A percentile compares a stretch with the other conserved stretches of the same genome.
These are phyloP conservation scores for Huiozyma sinensis DNA, from an alignment of 805 yeast species.

Conservation along the genomic window DNA sequence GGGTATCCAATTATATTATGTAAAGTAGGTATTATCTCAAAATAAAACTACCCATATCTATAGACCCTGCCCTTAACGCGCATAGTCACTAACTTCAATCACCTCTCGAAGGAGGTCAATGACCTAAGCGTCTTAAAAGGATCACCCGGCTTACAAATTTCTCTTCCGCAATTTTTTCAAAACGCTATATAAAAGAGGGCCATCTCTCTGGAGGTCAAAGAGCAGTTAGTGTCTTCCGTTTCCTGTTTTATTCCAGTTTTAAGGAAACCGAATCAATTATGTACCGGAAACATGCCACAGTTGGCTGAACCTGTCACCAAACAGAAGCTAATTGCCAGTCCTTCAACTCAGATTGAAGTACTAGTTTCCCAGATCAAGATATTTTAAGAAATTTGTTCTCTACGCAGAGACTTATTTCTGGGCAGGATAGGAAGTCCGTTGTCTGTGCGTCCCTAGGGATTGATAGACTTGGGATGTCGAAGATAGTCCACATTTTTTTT, in stretches of 20 bases:
- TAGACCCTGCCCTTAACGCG: too few species aligned
- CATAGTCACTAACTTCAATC: too few species aligned
- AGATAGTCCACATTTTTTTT: conserved; percentile 27
- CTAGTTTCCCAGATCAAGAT: conserved; percentile 29
- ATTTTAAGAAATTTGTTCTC: background rate
- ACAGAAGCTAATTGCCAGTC: conserved; percentile 32
- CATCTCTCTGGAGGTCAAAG: too few species aligned
- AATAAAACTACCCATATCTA: too few species aligned
- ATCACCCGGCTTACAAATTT: too few species aligned
- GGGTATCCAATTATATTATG: too few species aligned
- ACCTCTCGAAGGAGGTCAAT: too few species aligned
- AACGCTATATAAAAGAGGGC: too few species aligned
- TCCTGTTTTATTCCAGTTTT: conserved; percentile 5
- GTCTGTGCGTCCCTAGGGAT: conserved; percentile 22
- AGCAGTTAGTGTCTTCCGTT: too few species aligned
- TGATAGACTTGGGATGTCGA: conserved; percentile 31
- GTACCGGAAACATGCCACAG: conserved; percentile 31
- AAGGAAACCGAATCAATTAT: conserved; percentile 27
- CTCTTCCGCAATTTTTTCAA: too few species aligned
- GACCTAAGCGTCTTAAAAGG: too few species aligned
- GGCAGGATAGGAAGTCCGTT: conserved; percentile 33
- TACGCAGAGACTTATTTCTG: conserved; percentile 1
- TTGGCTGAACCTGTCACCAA: conserved; percentile 26
- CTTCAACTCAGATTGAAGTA: conserved; percentile 24
- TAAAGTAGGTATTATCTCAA: too few species aligned